phyloP scores from a whole-genome alignment of 2,329 filamentous ascomycete genomes.

The Epichloe scottii region DNA sequence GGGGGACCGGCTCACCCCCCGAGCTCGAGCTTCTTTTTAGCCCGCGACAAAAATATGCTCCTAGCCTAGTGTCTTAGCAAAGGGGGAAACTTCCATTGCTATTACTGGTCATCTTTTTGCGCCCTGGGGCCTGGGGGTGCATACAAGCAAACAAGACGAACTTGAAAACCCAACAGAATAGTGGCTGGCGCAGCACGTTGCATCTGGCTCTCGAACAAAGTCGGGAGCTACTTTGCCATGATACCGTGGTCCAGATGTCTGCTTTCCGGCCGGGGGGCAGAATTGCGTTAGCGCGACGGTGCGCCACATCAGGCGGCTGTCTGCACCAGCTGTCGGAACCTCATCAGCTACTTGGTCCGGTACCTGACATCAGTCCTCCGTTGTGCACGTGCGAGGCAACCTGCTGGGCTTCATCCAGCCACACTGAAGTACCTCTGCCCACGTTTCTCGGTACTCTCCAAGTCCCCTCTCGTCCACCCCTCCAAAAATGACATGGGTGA shows the following conservation, averaged over 20 bases:
- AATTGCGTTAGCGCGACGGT: constrained; percentile 7
- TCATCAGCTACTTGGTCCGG: neutral
- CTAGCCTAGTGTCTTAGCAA: too few relatives aligned
- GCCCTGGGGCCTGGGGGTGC: neutral
- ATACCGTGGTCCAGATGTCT: neutral
- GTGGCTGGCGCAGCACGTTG: neutral
- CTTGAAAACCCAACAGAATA: neutral
- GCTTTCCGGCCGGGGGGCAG: constrained; percentile 6
- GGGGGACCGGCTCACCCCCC: constrained; percentile 1
- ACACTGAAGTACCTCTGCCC: neutral
- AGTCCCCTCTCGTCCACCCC: neutral
- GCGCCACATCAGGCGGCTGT: constrained; percentile 8
- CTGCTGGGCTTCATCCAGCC: neutral
- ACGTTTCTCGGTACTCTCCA: neutral
- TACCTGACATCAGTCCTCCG: neutral
- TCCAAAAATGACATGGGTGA: neutral
- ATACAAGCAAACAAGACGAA: neutral
- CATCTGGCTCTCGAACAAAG: neutral
- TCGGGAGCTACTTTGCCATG: neutral
- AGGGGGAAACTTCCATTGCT: too few relatives aligned
- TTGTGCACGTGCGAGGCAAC: too few relatives aligned
- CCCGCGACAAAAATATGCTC: too few relatives aligned
- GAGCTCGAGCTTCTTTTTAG: constrained; percentile 1
- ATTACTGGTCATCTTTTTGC: neutral
- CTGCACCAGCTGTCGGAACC: neutral